These are phyloP conservation scores for Pulveroboletus sp. DNA, from an alignment of 768 basidiomycete species.

Conservation along the genomic window DNA sequence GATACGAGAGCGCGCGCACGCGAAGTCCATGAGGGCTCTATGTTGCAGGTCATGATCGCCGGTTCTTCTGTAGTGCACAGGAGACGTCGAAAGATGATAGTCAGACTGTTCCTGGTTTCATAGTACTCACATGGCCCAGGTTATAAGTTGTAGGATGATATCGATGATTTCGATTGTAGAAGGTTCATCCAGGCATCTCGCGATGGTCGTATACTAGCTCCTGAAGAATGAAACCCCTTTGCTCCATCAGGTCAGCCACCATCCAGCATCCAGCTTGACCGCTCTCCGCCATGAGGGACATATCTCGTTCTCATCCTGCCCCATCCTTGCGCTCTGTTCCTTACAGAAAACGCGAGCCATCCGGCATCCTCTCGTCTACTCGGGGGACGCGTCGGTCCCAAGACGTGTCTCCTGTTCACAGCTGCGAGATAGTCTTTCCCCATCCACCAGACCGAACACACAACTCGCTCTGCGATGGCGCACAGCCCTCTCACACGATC, in stretches of 20 bases:
- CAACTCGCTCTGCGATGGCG: constrained; percentile 1
- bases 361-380: constrained; percentile 2
- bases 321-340: constrained; percentile 10
- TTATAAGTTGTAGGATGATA: background rate
- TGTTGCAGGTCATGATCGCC: too few species aligned
- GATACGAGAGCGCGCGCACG: background rate
- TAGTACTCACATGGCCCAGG: background rate
- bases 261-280: constrained; percentile 2
- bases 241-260: constrained; percentile 16
- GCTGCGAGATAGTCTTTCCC: background rate
- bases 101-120: background rate
- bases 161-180: background rate
- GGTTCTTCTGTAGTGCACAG: background rate
- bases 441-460: constrained; percentile 5
- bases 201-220: background rate
- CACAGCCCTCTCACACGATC: constrained; percentile 1
- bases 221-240: background rate
- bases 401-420: constrained; percentile 7
- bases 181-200: background rate
- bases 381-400: constrained; percentile 11
- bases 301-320: constrained; percentile 12
- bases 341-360: constrained; percentile 16
- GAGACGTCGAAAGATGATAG: background rate
- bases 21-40: background rate
- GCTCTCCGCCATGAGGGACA: constrained; percentile 23